A percentile compares a stretch with the other conserved stretches of the same genome.
These are phyloP conservation scores for Podosphaera leucotricha DNA, from an alignment of 2,329 filamentous ascomycete genomes.

Conservation along the genomic window DNA sequence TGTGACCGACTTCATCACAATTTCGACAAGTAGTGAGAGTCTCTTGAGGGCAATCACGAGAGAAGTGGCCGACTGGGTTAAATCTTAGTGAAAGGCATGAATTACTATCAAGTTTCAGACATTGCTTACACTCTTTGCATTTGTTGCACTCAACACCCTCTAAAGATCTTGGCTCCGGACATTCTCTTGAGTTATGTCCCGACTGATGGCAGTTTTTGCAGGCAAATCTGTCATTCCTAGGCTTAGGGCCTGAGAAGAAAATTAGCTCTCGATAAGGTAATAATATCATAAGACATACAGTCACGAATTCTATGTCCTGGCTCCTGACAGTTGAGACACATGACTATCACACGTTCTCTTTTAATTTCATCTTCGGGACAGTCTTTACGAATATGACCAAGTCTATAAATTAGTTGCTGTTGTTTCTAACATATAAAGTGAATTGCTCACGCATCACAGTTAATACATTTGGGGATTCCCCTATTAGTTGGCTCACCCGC, in stretches of 20 bases:
- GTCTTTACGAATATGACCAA: conserved; percentile 33
- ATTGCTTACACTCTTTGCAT: conserved; percentile 13
- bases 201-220: conserved; percentile 41
- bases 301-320: conserved; percentile 45
- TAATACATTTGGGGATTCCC: conserved; percentile 30
- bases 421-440: conserved; percentile 22
- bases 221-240: conserved; percentile 37
- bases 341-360: conserved; percentile 23
- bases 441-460: conserved; percentile 6
- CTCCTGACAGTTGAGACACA: conserved; percentile 40
- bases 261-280: not conserved
- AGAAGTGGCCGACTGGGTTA: conserved; percentile 33
- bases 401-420: conserved; percentile 2
- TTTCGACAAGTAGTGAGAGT: conserved; percentile 27
- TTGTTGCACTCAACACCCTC: conserved; percentile 19
- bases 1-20: conserved; percentile 40
- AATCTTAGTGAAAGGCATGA: conserved; percentile 9
- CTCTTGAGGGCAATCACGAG: conserved; percentile 26
- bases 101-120: not conserved
- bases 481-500: conserved; percentile 39
- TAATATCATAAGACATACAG: conserved; percentile 24
- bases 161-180: conserved; percentile 33
- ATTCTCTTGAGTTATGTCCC: conserved; percentile 15
- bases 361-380: conserved; percentile 36
- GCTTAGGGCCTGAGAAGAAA: conserved; percentile 22